These are phyloP conservation scores for Leccinum variicolor DNA, from an alignment of 768 basidiomycete species.

Conservation along the genomic window DNA sequence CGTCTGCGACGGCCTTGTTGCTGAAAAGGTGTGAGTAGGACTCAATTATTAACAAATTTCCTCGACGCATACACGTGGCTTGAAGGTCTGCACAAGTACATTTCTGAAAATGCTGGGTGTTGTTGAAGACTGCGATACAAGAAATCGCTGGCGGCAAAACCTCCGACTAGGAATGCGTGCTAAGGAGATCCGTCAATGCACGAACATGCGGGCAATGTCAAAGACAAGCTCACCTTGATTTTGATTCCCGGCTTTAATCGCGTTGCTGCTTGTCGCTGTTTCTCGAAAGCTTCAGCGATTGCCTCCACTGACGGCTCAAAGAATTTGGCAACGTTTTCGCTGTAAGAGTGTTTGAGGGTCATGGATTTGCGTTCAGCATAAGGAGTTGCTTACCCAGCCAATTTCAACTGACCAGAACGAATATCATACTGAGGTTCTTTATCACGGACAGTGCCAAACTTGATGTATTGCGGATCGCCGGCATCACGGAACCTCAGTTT, in stretches of 20 bases:
- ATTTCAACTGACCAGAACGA: conserved; percentile 33
- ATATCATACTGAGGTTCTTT: conserved; percentile 34
- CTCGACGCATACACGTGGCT: neutral
- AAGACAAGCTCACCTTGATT: conserved; percentile 17
- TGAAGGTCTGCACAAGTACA: neutral
- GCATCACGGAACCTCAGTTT: conserved; percentile 39
- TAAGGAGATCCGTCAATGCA: neutral
- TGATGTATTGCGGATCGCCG: conserved; percentile 35
- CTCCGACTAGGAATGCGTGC: conserved; percentile 22
- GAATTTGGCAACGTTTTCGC: conserved; percentile 35
- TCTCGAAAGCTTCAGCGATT: conserved; percentile 33
- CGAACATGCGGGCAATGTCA: neutral
- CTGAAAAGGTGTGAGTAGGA: neutral
- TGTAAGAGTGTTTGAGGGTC: conserved; percentile 1
- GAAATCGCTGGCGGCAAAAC: neutral
- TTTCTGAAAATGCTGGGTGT: neutral
- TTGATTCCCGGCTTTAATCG: conserved; percentile 15
- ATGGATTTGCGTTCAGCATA: neutral
- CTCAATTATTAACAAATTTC: neutral
- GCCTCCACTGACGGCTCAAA: conserved; percentile 42
- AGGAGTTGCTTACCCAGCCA: conserved; percentile 31
- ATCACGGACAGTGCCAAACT: conserved; percentile 35
- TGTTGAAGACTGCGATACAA: neutral
- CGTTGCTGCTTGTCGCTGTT: conserved; percentile 22
- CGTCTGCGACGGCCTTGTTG: neutral